Conservation (phyloP, 495 filamentous ascomycete species). For the Clavariopsis aquatica region DNA sequence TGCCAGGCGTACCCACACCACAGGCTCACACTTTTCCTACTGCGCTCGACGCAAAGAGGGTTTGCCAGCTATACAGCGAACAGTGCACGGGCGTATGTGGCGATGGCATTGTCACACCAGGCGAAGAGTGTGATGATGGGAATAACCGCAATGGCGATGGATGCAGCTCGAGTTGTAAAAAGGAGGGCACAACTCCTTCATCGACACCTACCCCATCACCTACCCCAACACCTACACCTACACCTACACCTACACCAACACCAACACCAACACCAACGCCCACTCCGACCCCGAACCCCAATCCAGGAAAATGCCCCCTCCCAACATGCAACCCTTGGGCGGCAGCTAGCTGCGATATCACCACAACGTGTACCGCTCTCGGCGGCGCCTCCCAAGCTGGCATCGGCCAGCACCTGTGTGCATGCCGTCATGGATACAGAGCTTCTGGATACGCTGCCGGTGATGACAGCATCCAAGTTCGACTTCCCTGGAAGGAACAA, state of each 20-base stretch:
- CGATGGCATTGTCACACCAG: conserved; percentile 20
- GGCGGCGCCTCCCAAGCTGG: conserved; percentile 1
- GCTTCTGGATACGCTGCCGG: conserved; percentile 3
- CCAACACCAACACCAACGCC: conserved; percentile 6
- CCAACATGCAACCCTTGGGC: conserved; percentile 29
- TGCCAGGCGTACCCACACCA: conserved; percentile 9
- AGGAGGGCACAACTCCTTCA: background rate
- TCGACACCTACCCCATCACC: conserved; percentile 3
- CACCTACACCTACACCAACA: conserved; percentile 7
- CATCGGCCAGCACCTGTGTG: conserved; percentile 25
- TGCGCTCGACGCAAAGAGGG: background rate
- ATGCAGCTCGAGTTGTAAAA: conserved; percentile 6
- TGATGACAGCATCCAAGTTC: conserved; percentile 30
- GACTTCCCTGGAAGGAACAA: conserved; percentile 37
- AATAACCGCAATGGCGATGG: conserved; percentile 15
- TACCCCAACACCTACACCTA: conserved; percentile 1
- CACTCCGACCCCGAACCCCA: conserved; percentile 1
- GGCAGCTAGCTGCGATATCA: conserved; percentile 27
- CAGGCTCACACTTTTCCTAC: conserved; percentile 5
- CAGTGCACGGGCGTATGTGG: conserved; percentile 19
- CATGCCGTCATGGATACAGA: conserved; percentile 35
- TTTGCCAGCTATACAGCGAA: conserved; percentile 23
- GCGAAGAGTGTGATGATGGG: conserved; percentile 15
- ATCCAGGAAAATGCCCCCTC: background rate
- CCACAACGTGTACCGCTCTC: conserved; percentile 29